A percentile compares a stretch with the other conserved stretches of the same genome.
These are phyloP conservation scores for Scenedesmus sp. DNA, from an alignment of 163 green algal species.

Conservation along the genomic window DNA sequence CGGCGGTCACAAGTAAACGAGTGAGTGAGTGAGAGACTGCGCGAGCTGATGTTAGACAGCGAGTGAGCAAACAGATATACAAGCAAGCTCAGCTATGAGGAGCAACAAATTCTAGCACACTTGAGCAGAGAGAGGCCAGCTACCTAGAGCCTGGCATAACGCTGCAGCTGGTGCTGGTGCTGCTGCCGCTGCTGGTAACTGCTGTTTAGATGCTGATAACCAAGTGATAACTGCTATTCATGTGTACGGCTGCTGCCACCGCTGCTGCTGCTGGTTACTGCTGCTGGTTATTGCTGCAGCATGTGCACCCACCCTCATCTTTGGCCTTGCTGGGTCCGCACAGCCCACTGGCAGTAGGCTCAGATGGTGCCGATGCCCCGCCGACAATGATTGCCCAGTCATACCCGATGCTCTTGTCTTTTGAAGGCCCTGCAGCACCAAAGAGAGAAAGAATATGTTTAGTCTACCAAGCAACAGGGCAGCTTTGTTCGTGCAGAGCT, in stretches of 20 bases:
- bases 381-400: constrained; percentile 52
- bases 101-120: too few relatives aligned
- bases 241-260: background rate
- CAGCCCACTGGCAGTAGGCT: background rate
- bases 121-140: too few relatives aligned
- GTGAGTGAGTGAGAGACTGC: too few relatives aligned
- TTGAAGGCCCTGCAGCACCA: constrained; percentile 20
- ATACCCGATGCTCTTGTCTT: constrained; percentile 9
- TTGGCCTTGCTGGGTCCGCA: constrained; percentile 37
- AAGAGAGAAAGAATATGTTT: background rate
- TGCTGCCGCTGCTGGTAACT: too few relatives aligned
- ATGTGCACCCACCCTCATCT: constrained; percentile 19
- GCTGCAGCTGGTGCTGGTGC: background rate
- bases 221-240: too few relatives aligned
- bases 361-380: background rate
- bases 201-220: too few relatives aligned
- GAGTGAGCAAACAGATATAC: too few relatives aligned
- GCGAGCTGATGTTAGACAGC: too few relatives aligned
- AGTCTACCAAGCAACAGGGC: background rate
- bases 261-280: background rate
- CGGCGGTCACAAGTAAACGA: too few relatives aligned
- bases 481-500: background rate
- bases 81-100: too few relatives aligned
- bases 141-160: background rate
- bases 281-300: background rate